Evolutionary conservation across 2,329 filamentous ascomycete species (phyloP).

Genomic region (Fusarium tjaetaba): DNA sequence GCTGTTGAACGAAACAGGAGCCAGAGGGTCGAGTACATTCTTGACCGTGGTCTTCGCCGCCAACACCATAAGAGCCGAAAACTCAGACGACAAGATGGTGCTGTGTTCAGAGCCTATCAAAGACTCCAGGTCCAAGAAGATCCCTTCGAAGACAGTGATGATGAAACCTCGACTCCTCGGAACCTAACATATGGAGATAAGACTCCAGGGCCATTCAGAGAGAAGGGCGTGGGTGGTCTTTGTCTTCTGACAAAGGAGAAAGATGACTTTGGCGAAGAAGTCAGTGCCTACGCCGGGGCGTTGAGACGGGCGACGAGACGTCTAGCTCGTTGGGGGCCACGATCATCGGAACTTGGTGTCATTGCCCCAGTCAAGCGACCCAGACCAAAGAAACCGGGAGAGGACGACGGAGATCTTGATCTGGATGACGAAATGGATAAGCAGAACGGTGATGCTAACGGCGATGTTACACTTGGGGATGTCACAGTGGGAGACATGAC

Average conservation of each 20-base stretch:
- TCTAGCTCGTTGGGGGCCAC: conserved; percentile 73
- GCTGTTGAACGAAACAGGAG: conserved; percentile 82
- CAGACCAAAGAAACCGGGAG: conserved; percentile 43
- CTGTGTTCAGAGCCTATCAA: conserved; percentile 72
- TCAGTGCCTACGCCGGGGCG: conserved; percentile 71
- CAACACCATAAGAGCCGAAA: conserved; percentile 72
- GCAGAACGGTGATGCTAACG: conserved; percentile 35
- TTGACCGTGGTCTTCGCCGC: conserved; percentile 77
- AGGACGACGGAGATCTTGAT: conserved; percentile 42
- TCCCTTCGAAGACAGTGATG: conserved; percentile 71
- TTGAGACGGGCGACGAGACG: conserved; percentile 71
- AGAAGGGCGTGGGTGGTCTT: conserved; percentile 71
- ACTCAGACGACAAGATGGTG: conserved; percentile 70
- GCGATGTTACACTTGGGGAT: conserved; percentile 57
- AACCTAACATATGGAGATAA: conserved; percentile 47
- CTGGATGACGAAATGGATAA: conserved; percentile 42
- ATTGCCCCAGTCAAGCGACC: conserved; percentile 58
- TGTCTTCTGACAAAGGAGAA: conserved; percentile 69
- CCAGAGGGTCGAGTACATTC: conserved; percentile 82
- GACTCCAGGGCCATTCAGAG: conserved; percentile 56
- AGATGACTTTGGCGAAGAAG: conserved; percentile 82
- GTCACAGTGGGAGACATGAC: conserved; percentile 47
- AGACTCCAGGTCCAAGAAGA: conserved; percentile 67
- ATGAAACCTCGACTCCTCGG: conserved; percentile 58
- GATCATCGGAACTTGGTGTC: conserved; percentile 57